Evolutionary conservation across 192 early-diverging fungal genomes (phyloP).

Genomic region (Backusella circina): DNA sequence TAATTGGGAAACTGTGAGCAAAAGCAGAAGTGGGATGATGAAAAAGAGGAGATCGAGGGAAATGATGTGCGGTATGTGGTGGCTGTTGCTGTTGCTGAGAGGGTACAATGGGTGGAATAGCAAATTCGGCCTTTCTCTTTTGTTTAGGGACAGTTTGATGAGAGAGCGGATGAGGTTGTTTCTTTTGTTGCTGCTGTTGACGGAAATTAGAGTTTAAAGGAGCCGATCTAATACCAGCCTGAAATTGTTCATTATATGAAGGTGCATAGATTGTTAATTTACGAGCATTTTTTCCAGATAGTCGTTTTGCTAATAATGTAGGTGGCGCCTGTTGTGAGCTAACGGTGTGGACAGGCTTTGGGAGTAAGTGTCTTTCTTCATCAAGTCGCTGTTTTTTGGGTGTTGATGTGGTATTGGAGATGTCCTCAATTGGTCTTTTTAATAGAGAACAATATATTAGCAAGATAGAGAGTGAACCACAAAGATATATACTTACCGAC

Average conservation of each 20-base stretch:
- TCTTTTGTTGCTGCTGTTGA: slow-evolving; percentile 26
- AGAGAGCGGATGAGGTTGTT: slow-evolving; percentile 13
- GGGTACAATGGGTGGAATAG: slow-evolving; percentile 31
- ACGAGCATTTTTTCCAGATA: slow-evolving; percentile 40
- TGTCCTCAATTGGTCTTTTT: slow-evolving; percentile 2
- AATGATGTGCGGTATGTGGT: slow-evolving; percentile 8
- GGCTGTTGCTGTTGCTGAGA: slow-evolving; percentile 25
- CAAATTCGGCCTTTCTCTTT: slow-evolving; percentile 17
- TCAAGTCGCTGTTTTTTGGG: slow-evolving; percentile 2
- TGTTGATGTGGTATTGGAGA: not conserved
- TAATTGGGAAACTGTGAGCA: not conserved
- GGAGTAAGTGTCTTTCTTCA: not conserved
- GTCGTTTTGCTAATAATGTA: slow-evolving; percentile 20
- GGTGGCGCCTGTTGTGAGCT: slow-evolving; percentile 10
- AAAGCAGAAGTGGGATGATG: not conserved
- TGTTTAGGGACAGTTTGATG: not conserved
- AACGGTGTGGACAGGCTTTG: slow-evolving; percentile 16
- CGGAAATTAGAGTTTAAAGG: slow-evolving; percentile 41
- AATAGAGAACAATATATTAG: not conserved
- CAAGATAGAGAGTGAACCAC: too few species aligned
- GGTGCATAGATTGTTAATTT: slow-evolving; percentile 49
- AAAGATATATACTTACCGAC: slow-evolving; percentile 4
- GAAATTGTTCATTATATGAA: slow-evolving; percentile 39
- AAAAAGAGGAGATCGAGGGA: not conserved
- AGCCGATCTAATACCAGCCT: slow-evolving; percentile 43